Evolutionary conservation across 2,329 filamentous ascomycete genomes (phyloP), one percentile per base, ranked within the genome.

Genomic region (Microsporum audouinii): DNA sequence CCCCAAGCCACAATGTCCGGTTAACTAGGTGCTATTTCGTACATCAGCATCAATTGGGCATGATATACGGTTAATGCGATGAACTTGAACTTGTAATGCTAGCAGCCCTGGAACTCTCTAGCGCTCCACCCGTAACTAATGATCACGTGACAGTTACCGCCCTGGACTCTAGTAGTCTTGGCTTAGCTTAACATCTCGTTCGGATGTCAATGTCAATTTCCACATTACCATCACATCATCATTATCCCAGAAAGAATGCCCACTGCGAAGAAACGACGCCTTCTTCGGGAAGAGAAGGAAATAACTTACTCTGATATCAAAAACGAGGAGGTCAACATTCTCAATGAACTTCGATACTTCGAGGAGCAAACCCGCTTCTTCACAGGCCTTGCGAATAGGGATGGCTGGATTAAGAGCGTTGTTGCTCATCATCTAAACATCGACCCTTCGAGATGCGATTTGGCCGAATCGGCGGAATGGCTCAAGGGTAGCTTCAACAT

Each of bases 401-500:
- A 17, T 10, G 58, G 49, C 31, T 43, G 56, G 34, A 60, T 65
- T 23, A 17, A 60, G 33, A 49, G 38, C 41, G 53, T 61, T n/a
- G 59, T 61, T 57, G 63, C 63, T 8, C 58, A 59, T 41, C 61
- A 65, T 59, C 60, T 65, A 12, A 43, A 41, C 5, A 12, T 65
- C 2, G n/a, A 17, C 43, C 53, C 61, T 31, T 14, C 57, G 10
- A 8, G 31, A 23, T 65, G 62, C 56, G 41, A 56, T n/a, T 36
- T 64, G 14, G 63, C 57, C 7, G 62, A 60, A 6, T 51, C 38
- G 4, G 27, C 27, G 8, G 29, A 60, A 2, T 66, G 64, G 72
- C 65, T 70, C 41, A 60, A 66, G 43, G 73, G 73, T 5, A 69
- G 66, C 60, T 75, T 74, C 62, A 76, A 76, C 61, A 65, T 73